Evolutionary conservation across 768 basidiomycete species (phyloP), one percentile per base, ranked within the genome.

Genomic region (Mycena haematopus): DNA sequence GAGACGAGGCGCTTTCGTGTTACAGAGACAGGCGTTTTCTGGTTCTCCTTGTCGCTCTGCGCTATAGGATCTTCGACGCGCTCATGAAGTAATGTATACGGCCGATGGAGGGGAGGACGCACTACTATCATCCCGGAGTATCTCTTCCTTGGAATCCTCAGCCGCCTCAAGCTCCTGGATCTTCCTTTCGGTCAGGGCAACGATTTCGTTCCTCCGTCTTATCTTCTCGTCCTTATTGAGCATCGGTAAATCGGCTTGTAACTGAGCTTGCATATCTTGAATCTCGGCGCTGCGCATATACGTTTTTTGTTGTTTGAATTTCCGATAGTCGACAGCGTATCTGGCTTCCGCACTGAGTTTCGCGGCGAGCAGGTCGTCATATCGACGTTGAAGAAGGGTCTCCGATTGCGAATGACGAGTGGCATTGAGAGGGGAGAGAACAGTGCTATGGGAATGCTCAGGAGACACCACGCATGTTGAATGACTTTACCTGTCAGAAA

Each of bases 21-120:
- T 24, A 25, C 57, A 31, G 61, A 52, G 24, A 56, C 52, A 22
- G 55, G 56, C 9, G 52, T 61, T 22, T 47, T 46, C 49, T 67
- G 62, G 56, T 67, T 67, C 40, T 67, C 66, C 44, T 67, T 67
- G 52, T 64, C 45, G 17, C 33, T 45, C 54, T 57, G 35, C 19
- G 46, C 31, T 14, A 31, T 27, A 19, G 14, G 42, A 35, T 19
- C 51, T 49, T 36, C 50, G 36, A 29, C 8, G 35, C 13, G 17
- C 7, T 44, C 27, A 15, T 42, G 15, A 38, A 35, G 13, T 38
- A 49, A 17, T 22, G 19, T 14, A 3, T 33, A 2, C 1, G 24
- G 5, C 15, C 13, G 38, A 15, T 42, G 36, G n/a, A 19, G 40
- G 25, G 46, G 25, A 50, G 42, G 53, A 46, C 17, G 22, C n/a